Base-by-base conservation (phyloP, 148 eudicot species). In the Chenopodium album region DNA sequence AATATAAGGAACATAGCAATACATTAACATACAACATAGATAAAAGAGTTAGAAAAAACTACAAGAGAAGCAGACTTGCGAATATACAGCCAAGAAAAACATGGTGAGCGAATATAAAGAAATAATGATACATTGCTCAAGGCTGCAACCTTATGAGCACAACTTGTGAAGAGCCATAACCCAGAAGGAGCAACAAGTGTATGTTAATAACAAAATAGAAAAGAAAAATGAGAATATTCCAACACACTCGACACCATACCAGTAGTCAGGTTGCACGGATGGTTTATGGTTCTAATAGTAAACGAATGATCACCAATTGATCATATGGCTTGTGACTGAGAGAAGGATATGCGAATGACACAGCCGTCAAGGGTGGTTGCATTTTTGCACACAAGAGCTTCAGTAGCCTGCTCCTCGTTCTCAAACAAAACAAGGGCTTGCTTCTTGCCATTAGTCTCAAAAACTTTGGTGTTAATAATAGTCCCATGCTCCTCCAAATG, bases 381-480 rank as follows among this genome's bases (percentile, higher is more conserved):
- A 81, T 93, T 97, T 87, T 95, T 93, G 93, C 91, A 91, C 79
- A 95, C 94, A 66, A 95, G 96, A 54, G 95, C 97, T 86, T 94
- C 97, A 0, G 97, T 89, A 22, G 98, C 98, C 85, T 90, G 94
- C 80, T 94, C 98, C 89, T 94, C 97, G 4, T 73, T 85, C 60
- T 94, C 98, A 48, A 94, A 93, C 80, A 87, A 83, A 34, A 93
- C 91, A 20, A 90, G 95, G 73, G 97, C 97, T 78, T 94, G 98
- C 79, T 90, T 93, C 87, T 93, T 95, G 47, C 93, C 93, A 67
- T 95, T 93, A 81, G 92, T 91, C 84, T 95, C 98, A 63, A 95
- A 95, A 44, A 95, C 81, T 79, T 95, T 95, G 11, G 93, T 79
- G 74, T 80, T 91, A 32, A 86, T 85, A 26, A 93, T 91, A 76